Evolutionary conservation across 805 yeast species (phyloP).

Genomic region (Kodamaea sagamina): DNA sequence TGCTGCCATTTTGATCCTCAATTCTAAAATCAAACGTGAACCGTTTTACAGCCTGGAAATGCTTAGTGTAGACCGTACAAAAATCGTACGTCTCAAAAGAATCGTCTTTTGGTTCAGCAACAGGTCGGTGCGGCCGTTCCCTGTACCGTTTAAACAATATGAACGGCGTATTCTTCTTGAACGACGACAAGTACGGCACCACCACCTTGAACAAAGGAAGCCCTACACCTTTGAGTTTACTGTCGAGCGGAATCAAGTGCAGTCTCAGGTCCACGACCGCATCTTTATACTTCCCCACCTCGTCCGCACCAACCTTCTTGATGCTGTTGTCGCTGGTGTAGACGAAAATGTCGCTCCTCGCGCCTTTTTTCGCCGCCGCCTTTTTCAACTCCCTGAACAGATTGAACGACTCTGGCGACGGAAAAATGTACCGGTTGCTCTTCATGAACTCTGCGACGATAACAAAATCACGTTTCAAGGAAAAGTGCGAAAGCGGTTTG

Average conservation of each 20-base stretch:
- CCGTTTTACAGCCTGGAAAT: constrained; percentile 28
- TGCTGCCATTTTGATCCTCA: constrained; percentile 13
- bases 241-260: constrained; percentile 35
- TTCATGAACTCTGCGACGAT: constrained; percentile 38
- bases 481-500: constrained; percentile 23
- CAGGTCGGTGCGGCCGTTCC: constrained; percentile 32
- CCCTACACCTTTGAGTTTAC: constrained; percentile 35
- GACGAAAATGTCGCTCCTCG: constrained; percentile 23
- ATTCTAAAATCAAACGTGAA: constrained; percentile 31
- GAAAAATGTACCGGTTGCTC: constrained; percentile 30
- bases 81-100: constrained; percentile 35
- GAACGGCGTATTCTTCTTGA: constrained; percentile 38
- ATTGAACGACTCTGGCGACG: constrained; percentile 30
- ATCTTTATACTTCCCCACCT: neutral
- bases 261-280: constrained; percentile 27
- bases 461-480: constrained; percentile 31
- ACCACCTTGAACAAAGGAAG: constrained; percentile 39
- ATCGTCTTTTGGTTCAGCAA: constrained; percentile 19
- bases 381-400: constrained; percentile 30
- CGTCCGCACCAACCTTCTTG: constrained; percentile 7
- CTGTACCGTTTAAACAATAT: constrained; percentile 33
- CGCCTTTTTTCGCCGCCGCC: constrained; percentile 19
- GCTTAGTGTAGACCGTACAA: constrained; percentile 36
- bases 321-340: constrained; percentile 24
- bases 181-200: constrained; percentile 38